Evolutionary conservation across 257 asterid species (phyloP), one percentile per base, ranked within the genome.

Genomic region (Rehmannia glutinosa): DNA sequence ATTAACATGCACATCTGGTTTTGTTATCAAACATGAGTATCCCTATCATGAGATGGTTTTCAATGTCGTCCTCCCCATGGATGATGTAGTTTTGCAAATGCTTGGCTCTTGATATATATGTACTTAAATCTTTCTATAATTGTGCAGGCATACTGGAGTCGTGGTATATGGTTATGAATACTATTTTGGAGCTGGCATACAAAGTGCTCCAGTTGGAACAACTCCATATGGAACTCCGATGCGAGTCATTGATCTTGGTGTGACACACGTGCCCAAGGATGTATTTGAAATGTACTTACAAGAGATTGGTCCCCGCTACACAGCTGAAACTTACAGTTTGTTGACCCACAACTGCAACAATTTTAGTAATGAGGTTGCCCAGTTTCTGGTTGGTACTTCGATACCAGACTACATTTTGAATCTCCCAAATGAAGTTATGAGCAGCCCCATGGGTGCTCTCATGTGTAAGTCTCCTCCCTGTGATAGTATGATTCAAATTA

Each of bases 381-480:
- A 92, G 84, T 92, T 92, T 75, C 80, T 92, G 55, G 89, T 84
- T 35, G 95, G 96, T 62, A 77, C 81, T 58, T 46, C 87, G 16
- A 84, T 92, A 38, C 98, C 97, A 0, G 96, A 92, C 15, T 82
- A 92, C 78, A 92, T 92, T 62, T 54, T 89, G 76, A 83, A 89
- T 75, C 94, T 92, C 66, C 98, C 98, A 1, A 87, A 82, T 43
- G 98, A 92, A 75, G 96, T 94, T 61, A 64, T 83, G 78, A 80
- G 77, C 85, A 91, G 99, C 70, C 99, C 99, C 51, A 87, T 86
- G 92, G 99, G 97, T 12, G 86, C 97, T 70, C 78, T 91, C 30
- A 76, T 88, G 32, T 16, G 97, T 91, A 75, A 86, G 97, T 80
- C 68, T 19, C 51, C 59, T 41, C 45, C 63, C 64, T 41, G n/a